phyloP scores from a whole-genome alignment of 2,329 filamentous ascomycete genomes.

The Daldinia sp. region DNA sequence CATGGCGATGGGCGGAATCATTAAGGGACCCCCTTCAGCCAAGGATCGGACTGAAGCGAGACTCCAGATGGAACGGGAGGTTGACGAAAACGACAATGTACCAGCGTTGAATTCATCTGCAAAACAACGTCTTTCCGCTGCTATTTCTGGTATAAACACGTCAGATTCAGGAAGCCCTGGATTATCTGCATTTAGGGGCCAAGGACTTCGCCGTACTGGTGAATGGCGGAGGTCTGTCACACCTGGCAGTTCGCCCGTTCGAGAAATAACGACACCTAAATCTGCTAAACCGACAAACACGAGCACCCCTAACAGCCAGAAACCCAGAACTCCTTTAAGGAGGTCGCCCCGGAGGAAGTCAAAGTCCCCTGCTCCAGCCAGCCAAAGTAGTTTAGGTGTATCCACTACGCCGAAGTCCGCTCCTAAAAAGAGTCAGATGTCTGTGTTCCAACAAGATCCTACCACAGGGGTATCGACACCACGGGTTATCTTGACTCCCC shows the following conservation, averaged over 20 bases:
- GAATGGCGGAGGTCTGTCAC: slow-evolving; percentile 58
- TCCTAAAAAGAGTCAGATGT: slow-evolving; percentile 49
- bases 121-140: slow-evolving; percentile 49
- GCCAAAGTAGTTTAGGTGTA: slow-evolving; percentile 53
- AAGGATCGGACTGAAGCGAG: slow-evolving; percentile 63
- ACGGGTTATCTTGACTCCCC: slow-evolving; percentile 72
- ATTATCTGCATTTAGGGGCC: slow-evolving; percentile 65
- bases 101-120: slow-evolving; percentile 57
- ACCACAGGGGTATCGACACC: slow-evolving; percentile 71
- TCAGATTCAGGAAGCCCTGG: slow-evolving; percentile 67
- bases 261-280: slow-evolving; percentile 41
- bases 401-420: slow-evolving; percentile 45
- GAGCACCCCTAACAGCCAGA: slow-evolving; percentile 58
- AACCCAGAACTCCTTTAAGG: slow-evolving; percentile 62
- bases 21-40: slow-evolving; percentile 57
- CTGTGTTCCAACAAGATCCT: slow-evolving; percentile 51
- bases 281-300: slow-evolving; percentile 49
- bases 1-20: slow-evolving; percentile 71
- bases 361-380: slow-evolving; percentile 61
- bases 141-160: slow-evolving; percentile 54
- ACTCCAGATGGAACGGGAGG: slow-evolving; percentile 70
- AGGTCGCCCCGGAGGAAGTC: slow-evolving; percentile 62
- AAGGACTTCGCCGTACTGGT: slow-evolving; percentile 62
- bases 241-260: slow-evolving; percentile 52
- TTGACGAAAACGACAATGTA: slow-evolving; percentile 61